Conservation (phyloP, 441 rosid species). For the Pelargonium australe region DNA sequence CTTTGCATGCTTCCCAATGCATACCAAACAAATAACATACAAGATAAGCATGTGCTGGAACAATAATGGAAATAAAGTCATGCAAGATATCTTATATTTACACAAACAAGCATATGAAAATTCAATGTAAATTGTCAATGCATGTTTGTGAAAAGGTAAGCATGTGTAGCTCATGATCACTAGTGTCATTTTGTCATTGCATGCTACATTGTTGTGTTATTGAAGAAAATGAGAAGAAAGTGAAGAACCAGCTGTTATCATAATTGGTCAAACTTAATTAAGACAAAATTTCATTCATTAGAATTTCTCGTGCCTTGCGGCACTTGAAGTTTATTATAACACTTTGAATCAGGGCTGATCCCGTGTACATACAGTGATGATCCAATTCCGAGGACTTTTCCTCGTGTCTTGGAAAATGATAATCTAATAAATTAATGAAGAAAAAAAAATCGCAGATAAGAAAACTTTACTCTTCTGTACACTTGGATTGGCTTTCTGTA, state of each 20-base stretch:
- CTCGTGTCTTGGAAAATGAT: neutral
- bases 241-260: neutral
- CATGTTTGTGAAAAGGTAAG: constrained; percentile 10
- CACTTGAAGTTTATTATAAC: constrained; percentile 14
- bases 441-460: neutral
- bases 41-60: neutral
- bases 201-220: neutral
- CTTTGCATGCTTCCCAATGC: neutral
- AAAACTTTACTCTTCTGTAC: constrained; percentile 28
- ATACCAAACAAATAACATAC: neutral
- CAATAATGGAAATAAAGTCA: neutral
- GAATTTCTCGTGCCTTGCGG: constrained; percentile 23
- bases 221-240: neutral
- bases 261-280: neutral
- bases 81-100: neutral
- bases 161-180: neutral
- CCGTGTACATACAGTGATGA: constrained; percentile 6
- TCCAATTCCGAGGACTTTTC: neutral
- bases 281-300: neutral
- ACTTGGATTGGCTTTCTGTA: constrained; percentile 20
- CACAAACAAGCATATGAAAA: neutral
- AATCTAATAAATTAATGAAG: constrained; percentile 11
- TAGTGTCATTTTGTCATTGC: neutral
- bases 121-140: neutral
- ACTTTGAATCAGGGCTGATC: constrained; percentile 6